Evolutionary conservation across 179 eudicot genomes (phyloP).

Genomic region (Silene noctiflora): DNA sequence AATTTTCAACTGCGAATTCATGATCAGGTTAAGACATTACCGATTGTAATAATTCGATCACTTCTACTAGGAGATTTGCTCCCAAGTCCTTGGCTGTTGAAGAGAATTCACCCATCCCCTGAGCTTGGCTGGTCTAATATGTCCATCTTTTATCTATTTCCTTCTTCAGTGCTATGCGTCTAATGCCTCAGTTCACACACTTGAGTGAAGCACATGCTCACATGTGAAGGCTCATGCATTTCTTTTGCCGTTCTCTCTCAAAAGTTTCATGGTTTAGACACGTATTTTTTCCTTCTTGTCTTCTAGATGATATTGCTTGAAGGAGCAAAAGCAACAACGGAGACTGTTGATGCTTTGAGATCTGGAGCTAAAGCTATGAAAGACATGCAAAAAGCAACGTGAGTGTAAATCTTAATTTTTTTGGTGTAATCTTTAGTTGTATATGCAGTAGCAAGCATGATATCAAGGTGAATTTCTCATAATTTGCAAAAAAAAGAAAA

Average conservation of each 20-base stretch:
- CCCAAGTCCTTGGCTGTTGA: no score
- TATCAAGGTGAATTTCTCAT: background rate
- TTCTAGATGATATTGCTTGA: conserved; percentile 84
- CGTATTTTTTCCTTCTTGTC: background rate
- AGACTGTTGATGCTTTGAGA: conserved; percentile 85
- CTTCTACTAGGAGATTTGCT: no score
- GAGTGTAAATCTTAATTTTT: conserved; percentile 30
- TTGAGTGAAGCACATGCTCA: background rate
- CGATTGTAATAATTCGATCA: background rate
- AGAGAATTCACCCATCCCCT: background rate
- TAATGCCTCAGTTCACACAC: background rate
- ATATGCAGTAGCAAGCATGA: background rate
- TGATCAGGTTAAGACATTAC: conserved; percentile 36
- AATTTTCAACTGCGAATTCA: conserved; percentile 44
- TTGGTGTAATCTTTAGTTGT: background rate
- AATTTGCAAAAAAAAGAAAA: no score
- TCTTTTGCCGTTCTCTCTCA: background rate
- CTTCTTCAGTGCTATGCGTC: background rate
- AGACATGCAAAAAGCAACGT: conserved; percentile 88
- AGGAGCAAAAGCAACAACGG: conserved; percentile 92
- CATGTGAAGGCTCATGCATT: background rate
- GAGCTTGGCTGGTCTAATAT: background rate
- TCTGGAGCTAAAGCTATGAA: conserved; percentile 93
- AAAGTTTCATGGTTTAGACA: background rate
- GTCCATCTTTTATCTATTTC: background rate